phyloP scores from a whole-genome alignment of 2,329 filamentous ascomycete species.

The Acrodontium crateriforme region DNA sequence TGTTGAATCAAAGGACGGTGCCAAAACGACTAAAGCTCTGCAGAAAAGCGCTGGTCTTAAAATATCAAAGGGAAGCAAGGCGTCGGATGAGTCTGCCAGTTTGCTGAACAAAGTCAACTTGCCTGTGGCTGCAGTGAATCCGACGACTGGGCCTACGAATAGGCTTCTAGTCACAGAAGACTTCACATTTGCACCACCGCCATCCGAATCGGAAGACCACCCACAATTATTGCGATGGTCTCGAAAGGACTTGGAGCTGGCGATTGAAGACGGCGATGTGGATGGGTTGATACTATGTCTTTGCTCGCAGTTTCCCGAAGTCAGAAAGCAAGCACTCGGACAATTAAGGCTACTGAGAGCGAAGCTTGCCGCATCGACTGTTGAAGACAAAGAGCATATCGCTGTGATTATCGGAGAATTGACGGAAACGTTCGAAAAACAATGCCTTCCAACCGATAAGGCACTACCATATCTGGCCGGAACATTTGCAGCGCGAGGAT shows the following conservation, averaged over 20 bases:
- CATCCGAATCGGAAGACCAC: conserved; percentile 30
- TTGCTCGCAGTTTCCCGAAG: conserved; percentile 58
- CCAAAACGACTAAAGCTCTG: conserved; percentile 2
- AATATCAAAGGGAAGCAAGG: conserved; percentile 2
- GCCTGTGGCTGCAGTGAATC: neutral
- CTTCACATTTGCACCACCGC: conserved; percentile 22
- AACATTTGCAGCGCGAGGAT: conserved; percentile 58
- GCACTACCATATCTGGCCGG: conserved; percentile 56
- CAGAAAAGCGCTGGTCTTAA: conserved; percentile 1
- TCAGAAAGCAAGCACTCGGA: conserved; percentile 63
- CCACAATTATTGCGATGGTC: conserved; percentile 48
- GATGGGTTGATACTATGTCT: conserved; percentile 59
- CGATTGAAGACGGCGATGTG: conserved; percentile 64
- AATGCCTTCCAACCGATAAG: conserved; percentile 30
- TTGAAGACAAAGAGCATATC: conserved; percentile 62
- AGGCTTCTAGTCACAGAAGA: neutral
- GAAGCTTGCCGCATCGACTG: conserved; percentile 45
- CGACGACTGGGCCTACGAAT: too few relatives aligned
- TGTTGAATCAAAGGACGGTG: conserved; percentile 1
- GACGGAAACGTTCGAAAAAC: conserved; percentile 49
- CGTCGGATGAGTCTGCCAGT: conserved; percentile 2
- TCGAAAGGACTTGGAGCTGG: conserved; percentile 62
- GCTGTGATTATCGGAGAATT: conserved; percentile 71
- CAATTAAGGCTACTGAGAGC: conserved; percentile 51
- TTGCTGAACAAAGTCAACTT: conserved; percentile 1